Conservation (phyloP, 148 eudicot species). For the Drosera capensis region DNA sequence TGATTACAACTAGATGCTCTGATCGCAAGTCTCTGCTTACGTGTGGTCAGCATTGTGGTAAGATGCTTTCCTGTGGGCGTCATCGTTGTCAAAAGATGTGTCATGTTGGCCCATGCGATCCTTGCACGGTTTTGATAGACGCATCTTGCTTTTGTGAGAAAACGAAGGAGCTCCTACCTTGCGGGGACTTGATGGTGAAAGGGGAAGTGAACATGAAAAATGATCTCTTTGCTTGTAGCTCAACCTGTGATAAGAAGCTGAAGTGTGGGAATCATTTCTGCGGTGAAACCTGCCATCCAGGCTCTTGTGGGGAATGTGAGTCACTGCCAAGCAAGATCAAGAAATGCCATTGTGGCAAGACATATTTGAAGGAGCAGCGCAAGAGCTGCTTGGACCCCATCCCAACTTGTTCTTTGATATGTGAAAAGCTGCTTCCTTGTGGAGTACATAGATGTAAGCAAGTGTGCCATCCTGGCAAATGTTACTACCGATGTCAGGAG, state of each 20-base stretch:
- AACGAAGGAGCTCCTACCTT: slow-evolving; percentile 55
- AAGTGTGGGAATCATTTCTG: slow-evolving; percentile 68
- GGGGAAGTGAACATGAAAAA: slow-evolving; percentile 46
- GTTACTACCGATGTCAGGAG: slow-evolving; percentile 62
- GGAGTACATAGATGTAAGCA: slow-evolving; percentile 50
- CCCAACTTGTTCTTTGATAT: slow-evolving; percentile 58
- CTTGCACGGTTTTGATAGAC: slow-evolving; percentile 47
- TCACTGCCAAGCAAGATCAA: slow-evolving; percentile 50
- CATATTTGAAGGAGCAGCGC: slow-evolving; percentile 33
- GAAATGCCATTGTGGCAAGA: slow-evolving; percentile 82
- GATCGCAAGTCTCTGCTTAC: slow-evolving; percentile 59
- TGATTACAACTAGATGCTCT: slow-evolving; percentile 63
- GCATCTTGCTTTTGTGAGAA: slow-evolving; percentile 86
- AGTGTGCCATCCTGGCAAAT: slow-evolving; percentile 58
- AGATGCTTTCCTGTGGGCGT: slow-evolving; percentile 61
- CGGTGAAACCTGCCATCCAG: slow-evolving; percentile 63
- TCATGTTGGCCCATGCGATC: slow-evolving; percentile 70
- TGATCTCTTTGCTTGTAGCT: slow-evolving; percentile 67
- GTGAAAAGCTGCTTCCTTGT: slow-evolving; percentile 70
- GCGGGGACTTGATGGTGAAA: slow-evolving; percentile 76
- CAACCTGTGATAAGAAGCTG: slow-evolving; percentile 44
- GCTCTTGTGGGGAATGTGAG: slow-evolving; percentile 84
- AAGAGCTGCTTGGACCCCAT: slow-evolving; percentile 69
- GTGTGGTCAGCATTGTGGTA: slow-evolving; percentile 68
- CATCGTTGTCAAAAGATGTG: slow-evolving; percentile 53